Evolutionary conservation across 495 filamentous ascomycete genomes (phyloP).

Genomic region (Parathielavia appendiculata): DNA sequence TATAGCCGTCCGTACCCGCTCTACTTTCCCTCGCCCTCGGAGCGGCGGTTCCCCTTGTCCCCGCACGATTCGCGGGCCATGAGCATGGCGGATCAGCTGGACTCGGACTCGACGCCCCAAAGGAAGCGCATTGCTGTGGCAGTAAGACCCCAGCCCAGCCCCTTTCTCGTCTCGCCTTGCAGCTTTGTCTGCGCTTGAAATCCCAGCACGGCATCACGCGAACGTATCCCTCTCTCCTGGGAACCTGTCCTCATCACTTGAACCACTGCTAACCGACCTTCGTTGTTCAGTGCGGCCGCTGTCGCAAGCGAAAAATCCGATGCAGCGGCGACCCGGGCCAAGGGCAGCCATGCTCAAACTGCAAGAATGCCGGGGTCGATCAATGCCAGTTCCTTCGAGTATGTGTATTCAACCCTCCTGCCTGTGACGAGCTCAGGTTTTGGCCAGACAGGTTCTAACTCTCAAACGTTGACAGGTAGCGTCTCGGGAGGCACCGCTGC

Average conservation of each 20-base stretch:
- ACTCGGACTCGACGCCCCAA: constrained; percentile 40
- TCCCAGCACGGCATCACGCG: not conserved
- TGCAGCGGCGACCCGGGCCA: constrained; percentile 83
- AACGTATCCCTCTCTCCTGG: not conserved
- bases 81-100: constrained; percentile 42
- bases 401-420: constrained; percentile 22
- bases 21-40: constrained; percentile 32
- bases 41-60: constrained; percentile 35
- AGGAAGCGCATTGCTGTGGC: constrained; percentile 63
- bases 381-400: constrained; percentile 78
- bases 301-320: constrained; percentile 91
- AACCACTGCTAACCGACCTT: constrained; percentile 2
- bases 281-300: constrained; percentile 69
- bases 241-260: not conserved
- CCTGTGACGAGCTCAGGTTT: not conserved
- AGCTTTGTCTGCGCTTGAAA: not conserved
- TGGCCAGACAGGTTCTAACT: constrained; percentile 7
- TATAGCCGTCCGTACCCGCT: constrained; percentile 40
- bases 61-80: constrained; percentile 32
- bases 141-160: constrained; percentile 41
- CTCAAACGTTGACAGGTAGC: constrained; percentile 40
- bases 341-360: constrained; percentile 74
- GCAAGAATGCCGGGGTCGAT: constrained; percentile 64
- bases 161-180: not conserved
- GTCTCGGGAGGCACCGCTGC: constrained; percentile 43